A percentile compares a stretch with the other conserved stretches of the same genome.
phyloP scores from a whole-genome alignment of 1,284 basidiomycete species.

The Boletus sp. region DNA sequence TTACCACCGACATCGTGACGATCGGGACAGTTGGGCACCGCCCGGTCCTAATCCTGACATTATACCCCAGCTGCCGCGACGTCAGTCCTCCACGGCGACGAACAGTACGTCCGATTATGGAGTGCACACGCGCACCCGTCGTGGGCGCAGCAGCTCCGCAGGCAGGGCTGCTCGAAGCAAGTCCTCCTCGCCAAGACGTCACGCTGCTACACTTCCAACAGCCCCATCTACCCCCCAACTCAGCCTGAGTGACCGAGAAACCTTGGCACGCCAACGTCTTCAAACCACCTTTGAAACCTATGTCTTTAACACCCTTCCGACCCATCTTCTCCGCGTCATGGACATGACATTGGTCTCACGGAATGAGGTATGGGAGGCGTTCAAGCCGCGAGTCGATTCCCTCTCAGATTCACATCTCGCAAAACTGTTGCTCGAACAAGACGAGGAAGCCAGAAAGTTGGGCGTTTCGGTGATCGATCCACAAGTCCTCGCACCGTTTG shows the following conservation, averaged over 20 bases:
- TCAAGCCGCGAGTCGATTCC: slow-evolving; percentile 24
- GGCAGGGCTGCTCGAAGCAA: slow-evolving; percentile 15
- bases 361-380: slow-evolving; percentile 23
- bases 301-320: slow-evolving; percentile 26
- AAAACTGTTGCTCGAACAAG: slow-evolving; percentile 26
- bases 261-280: slow-evolving; percentile 22
- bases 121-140: slow-evolving; percentile 15
- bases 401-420: slow-evolving; percentile 24
- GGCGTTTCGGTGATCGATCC: slow-evolving; percentile 26
- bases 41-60: slow-evolving; percentile 15
- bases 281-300: slow-evolving; percentile 24
- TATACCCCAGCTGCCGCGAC: slow-evolving; percentile 12
- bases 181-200: slow-evolving; percentile 23
- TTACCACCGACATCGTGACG: slow-evolving; percentile 26
- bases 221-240: slow-evolving; percentile 17
- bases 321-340: slow-evolving; percentile 20
- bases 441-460: slow-evolving; percentile 25
- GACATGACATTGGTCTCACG: slow-evolving; percentile 27
- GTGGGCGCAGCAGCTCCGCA: slow-evolving; percentile 20
- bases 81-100: slow-evolving; percentile 21
- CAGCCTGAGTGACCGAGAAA: slow-evolving; percentile 22
- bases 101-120: slow-evolving; percentile 20
- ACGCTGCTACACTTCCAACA: slow-evolving; percentile 16
- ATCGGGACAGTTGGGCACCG: slow-evolving; percentile 19
- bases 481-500: slow-evolving; percentile 23